These are phyloP conservation scores for Aspergillus biplanus DNA, from an alignment of 495 filamentous ascomycete species.

Conservation along the genomic window DNA sequence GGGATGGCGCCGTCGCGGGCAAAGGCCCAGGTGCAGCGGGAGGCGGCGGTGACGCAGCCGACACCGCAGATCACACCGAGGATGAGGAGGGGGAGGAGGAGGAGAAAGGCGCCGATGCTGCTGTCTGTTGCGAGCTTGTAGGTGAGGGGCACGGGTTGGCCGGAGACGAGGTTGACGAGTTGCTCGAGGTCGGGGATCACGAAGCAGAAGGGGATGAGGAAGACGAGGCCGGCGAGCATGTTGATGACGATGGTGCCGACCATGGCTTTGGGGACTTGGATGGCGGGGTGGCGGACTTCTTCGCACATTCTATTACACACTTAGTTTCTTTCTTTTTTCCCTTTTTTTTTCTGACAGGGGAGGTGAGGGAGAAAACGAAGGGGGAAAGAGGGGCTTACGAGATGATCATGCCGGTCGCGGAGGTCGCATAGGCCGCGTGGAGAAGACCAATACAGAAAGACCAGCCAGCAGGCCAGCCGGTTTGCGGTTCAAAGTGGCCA, in stretches of 20 bases:
- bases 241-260: slow-evolving; percentile 73
- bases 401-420: slow-evolving; percentile 60
- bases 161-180: slow-evolving; percentile 52
- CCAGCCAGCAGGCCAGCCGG: slow-evolving; percentile 56
- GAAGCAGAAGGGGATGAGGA: slow-evolving; percentile 68
- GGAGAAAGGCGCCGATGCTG: slow-evolving; percentile 56
- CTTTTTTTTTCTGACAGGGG: not conserved
- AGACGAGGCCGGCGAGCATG: slow-evolving; percentile 68
- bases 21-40: slow-evolving; percentile 63
- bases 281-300: slow-evolving; percentile 71
- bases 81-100: slow-evolving; percentile 57
- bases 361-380: not conserved
- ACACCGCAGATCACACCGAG: slow-evolving; percentile 60
- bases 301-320: slow-evolving; percentile 49
- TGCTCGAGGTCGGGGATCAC: slow-evolving; percentile 60
- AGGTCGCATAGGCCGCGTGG: slow-evolving; percentile 63
- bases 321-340: too few relatives aligned
- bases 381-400: slow-evolving; percentile 28
- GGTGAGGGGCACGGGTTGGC: slow-evolving; percentile 60
- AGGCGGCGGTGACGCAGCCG: slow-evolving; percentile 60
- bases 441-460: slow-evolving; percentile 65
- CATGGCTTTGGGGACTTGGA: slow-evolving; percentile 73
- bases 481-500: slow-evolving; percentile 20
- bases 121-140: slow-evolving; percentile 58
- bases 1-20: slow-evolving; percentile 62